A percentile compares a stretch with the other conserved stretches of the same genome.
phyloP scores from a whole-genome alignment of 768 basidiomycete genomes.

The Russula sp. region DNA sequence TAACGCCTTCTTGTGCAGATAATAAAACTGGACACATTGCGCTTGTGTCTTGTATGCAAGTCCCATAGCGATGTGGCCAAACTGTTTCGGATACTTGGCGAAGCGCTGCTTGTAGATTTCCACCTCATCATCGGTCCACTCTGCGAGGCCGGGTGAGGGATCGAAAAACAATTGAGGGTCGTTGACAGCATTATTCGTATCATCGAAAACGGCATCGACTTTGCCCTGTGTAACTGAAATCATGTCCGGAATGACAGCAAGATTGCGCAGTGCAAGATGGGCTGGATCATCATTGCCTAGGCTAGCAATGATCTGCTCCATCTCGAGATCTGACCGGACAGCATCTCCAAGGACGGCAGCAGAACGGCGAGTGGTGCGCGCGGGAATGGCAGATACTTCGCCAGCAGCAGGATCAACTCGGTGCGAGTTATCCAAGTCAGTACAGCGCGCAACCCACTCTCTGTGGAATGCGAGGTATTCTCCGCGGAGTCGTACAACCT shows the following conservation, averaged over 20 bases:
- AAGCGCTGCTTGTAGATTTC: conserved; percentile 72
- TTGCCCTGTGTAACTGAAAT: conserved; percentile 56
- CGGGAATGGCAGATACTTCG: conserved; percentile 28
- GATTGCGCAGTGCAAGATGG: conserved; percentile 76
- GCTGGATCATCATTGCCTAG: conserved; percentile 88
- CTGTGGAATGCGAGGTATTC: conserved; percentile 66
- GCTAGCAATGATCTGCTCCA: conserved; percentile 95
- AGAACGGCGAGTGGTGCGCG: conserved; percentile 66
- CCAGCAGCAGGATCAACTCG: conserved; percentile 34
- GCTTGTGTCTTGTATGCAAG: conserved; percentile 78
- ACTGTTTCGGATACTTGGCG: conserved; percentile 85
- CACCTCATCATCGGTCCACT: conserved; percentile 87
- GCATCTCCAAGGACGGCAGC: conserved; percentile 73
- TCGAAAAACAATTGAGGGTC: conserved; percentile 76
- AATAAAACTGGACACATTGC: conserved; percentile 92
- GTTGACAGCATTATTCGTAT: conserved; percentile 74
- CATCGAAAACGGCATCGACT: conserved; percentile 64
- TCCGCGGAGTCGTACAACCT: conserved; percentile 47
- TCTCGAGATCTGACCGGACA: conserved; percentile 91
- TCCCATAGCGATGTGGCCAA: conserved; percentile 79
- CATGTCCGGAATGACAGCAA: conserved; percentile 90
- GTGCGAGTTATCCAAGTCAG: conserved; percentile 54
- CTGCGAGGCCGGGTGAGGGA: conserved; percentile 61
- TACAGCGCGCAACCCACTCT: conserved; percentile 68
- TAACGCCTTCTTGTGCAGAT: conserved; percentile 83